Evolutionary conservation across 768 basidiomycete species (phyloP).

Genomic region (Nidularia pulvinata): DNA sequence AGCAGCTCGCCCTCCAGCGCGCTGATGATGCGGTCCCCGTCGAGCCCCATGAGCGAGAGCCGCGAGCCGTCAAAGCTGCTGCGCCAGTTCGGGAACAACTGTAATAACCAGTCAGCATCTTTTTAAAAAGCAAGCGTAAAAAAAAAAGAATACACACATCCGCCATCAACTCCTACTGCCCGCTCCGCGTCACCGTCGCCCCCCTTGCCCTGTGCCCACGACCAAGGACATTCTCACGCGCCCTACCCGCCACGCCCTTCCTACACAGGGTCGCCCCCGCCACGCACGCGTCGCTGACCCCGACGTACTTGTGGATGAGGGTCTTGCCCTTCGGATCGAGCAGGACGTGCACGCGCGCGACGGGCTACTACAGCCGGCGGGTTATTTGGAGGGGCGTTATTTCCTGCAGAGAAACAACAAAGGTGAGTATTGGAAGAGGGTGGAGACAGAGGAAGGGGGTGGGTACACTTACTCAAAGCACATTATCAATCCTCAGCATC

Average conservation of each 20-base stretch:
- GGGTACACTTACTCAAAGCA: conserved; percentile 70
- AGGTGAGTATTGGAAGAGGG: background rate
- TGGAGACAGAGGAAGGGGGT: background rate
- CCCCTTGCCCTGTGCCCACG: conserved; percentile 78
- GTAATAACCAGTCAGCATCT: background rate
- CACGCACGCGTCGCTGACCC: conserved; percentile 59
- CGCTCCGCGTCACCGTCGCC: conserved; percentile 80
- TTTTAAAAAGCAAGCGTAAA: background rate
- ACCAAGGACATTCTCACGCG: conserved; percentile 67
- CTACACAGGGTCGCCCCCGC: conserved; percentile 71
- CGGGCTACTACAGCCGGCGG: conserved; percentile 69
- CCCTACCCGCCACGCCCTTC: conserved; percentile 47
- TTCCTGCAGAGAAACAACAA: conserved; percentile 44
- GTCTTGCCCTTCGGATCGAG: conserved; percentile 85
- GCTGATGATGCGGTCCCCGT: conserved; percentile 54
- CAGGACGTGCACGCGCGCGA: conserved; percentile 74
- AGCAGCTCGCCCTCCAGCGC: conserved; percentile 67
- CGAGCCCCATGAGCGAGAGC: conserved; percentile 67
- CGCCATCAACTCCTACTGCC: conserved; percentile 81
- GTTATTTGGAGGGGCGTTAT: conserved; percentile 77
- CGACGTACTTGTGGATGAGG: conserved; percentile 81
- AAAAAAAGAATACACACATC: conserved; percentile 42
- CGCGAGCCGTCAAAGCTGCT: conserved; percentile 70
- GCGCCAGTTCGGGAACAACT: conserved; percentile 84
- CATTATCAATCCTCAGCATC: conserved; percentile 84